Percentiles rank a stretch among this genome's conserved stretches.
Conservation (phyloP, 2,329 filamentous ascomycete genomes). For the Cordyceps farinosa region DNA sequence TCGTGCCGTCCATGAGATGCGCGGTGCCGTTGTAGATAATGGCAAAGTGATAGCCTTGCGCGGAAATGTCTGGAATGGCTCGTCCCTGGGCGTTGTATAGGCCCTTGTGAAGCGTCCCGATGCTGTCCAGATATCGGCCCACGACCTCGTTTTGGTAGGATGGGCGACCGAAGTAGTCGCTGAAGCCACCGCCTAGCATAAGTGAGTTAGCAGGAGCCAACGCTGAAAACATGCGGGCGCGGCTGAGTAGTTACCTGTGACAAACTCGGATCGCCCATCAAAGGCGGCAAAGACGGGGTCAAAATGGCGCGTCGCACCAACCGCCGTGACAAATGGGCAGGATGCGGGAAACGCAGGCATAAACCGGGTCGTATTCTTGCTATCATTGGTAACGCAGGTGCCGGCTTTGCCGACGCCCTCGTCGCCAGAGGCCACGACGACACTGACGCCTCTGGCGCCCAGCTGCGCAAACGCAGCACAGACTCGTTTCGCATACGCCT, state of each 20-base stretch:
- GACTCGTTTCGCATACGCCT: constrained; percentile 52
- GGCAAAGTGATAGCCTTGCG: constrained; percentile 41
- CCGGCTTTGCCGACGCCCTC: constrained; percentile 12
- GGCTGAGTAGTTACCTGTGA: background rate
- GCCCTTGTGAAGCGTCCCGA: constrained; percentile 46
- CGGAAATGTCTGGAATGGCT: constrained; percentile 59
- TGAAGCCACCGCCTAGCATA: constrained; percentile 14
- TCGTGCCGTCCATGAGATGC: constrained; percentile 22
- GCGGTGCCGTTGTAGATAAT: constrained; percentile 24
- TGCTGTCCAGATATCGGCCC: constrained; percentile 40
- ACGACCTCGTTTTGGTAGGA: constrained; percentile 24
- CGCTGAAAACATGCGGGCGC: no score
- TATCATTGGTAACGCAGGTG: constrained; percentile 11
- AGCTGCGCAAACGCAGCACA: constrained; percentile 62
- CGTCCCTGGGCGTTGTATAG: constrained; percentile 49
- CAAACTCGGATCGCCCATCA: constrained; percentile 43
- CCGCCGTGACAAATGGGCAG: constrained; percentile 55
- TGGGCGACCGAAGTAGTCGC: constrained; percentile 30
- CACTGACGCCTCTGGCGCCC: constrained; percentile 58
- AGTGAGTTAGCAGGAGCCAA: background rate
- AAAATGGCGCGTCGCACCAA: constrained; percentile 47
- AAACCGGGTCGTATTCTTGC: constrained; percentile 35
- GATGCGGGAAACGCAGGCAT: constrained; percentile 27
- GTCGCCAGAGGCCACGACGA: constrained; percentile 62
- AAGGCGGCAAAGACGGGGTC: constrained; percentile 48